Percentiles rank a stretch among this genome's conserved stretches.
Evolutionary conservation across 2,329 filamentous ascomycete genomes (phyloP).

Genomic region (Fusarium sp.): DNA sequence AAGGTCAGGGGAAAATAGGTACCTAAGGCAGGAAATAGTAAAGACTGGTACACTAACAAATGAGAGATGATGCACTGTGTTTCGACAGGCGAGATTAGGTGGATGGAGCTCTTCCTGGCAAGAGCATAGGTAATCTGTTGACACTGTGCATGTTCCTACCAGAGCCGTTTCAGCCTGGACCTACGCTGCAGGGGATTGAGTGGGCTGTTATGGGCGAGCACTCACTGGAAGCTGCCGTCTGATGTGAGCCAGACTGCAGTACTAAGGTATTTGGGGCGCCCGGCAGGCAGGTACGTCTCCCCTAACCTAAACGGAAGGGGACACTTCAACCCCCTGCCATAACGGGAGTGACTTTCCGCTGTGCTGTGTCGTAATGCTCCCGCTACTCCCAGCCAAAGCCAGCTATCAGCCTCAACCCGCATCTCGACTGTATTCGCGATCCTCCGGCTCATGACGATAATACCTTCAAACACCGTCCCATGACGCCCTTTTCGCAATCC

Average conservation of each 20-base stretch:
- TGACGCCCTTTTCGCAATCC: constrained; percentile 43
- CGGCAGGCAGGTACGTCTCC: constrained; percentile 10
- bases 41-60: constrained; percentile 8
- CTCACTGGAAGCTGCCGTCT: constrained; percentile 24
- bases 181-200: not conserved
- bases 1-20: constrained; percentile 43
- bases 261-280: no score
- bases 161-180: constrained; percentile 2
- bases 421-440: constrained; percentile 43
- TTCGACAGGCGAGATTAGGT: constrained; percentile 7
- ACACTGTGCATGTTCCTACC: constrained; percentile 44
- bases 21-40: constrained; percentile 44
- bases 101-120: not conserved
- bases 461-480: constrained; percentile 44
- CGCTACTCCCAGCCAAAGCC: constrained; percentile 37
- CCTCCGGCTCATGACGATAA: constrained; percentile 48
- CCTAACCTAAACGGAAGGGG: constrained; percentile 21
- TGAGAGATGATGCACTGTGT: constrained; percentile 33
- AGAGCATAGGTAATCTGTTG: not conserved
- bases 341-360: constrained; percentile 33
- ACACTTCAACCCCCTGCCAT: constrained; percentile 32
- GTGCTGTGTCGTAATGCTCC: constrained; percentile 46
- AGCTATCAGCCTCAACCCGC: constrained; percentile 45
- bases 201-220: constrained; percentile 5
- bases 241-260: constrained; percentile 11